Conservation (phyloP, 2,329 filamentous ascomycete species). For the Pestalotiopsis sp. region DNA sequence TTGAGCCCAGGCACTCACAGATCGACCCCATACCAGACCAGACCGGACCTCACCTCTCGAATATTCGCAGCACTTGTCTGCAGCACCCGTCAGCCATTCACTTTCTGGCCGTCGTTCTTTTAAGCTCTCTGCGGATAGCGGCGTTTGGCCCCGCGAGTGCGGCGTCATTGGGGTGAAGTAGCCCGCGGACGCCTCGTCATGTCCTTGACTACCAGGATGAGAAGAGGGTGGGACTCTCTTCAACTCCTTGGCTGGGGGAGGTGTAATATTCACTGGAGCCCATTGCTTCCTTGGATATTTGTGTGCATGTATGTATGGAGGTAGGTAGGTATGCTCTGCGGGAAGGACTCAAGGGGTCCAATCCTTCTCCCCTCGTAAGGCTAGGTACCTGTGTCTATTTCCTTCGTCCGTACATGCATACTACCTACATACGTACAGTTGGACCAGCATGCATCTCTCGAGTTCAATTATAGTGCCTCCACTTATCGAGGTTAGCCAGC, state of each 20-base stretch:
- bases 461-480: neutral
- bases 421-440: neutral
- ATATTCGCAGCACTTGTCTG: neutral
- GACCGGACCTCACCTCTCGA: neutral
- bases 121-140: neutral
- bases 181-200: neutral
- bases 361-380: neutral
- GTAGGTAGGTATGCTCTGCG: neutral
- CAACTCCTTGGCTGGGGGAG: neutral
- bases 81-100: neutral
- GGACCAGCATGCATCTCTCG: neutral
- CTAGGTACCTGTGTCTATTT: neutral
- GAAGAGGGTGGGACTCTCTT: neutral
- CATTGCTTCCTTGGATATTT: neutral
- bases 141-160: neutral
- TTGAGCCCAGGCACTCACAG: neutral
- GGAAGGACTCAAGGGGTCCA: neutral
- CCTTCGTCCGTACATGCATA: neutral
- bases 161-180: neutral
- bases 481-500: neutral
- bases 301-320: neutral
- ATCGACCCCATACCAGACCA: too few species aligned
- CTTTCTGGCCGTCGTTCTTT: neutral
- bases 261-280: neutral
- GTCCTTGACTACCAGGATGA: neutral